Evolutionary conservation across 148 eudicot genomes (phyloP), one percentile per base, ranked within the genome.

Genomic region (Rhododendron kiyosumense): DNA sequence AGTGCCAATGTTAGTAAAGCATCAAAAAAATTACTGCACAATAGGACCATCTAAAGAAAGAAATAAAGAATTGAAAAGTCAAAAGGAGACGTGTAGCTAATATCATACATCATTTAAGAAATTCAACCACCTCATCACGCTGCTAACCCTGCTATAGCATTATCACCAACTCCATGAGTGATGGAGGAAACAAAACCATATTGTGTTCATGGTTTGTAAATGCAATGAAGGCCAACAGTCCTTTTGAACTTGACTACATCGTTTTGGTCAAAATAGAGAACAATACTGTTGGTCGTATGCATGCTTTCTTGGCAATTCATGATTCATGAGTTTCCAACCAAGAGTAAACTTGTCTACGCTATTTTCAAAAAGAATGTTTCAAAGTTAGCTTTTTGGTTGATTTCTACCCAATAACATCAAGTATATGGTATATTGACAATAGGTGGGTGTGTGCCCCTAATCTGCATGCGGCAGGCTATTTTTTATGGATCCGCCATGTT

Each of bases 111-210:
- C 38, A 18, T 34, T 54, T 54, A 71, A 79, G 73, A 52, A 67
- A 81, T 81, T 45, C 87, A 46, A 86, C 65, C 78, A 80, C 38
- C 83, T 79, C 28, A 34, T 49, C 84, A 78, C 0, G 30, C 54
- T 43, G 51, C 83, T 26, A 54, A 11, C 43, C 48, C 83, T 51
- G 43, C 41, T 20, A 13, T 13, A 22, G 28, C 32, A 77, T 20
- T 84, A 75, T 79, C 52, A 48, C 84, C 20, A 79, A 28, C 71
- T 69, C 28, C 22, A 30, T 51, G 12, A 57, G 83, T 79, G 26
- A 38, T 84, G 79, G 65, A 80, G 73, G 78, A 49, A 36, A 85
- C 22, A 28, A 49, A 76, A 45, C 41, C 57, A 52, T 30, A 59
- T 3, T 48, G 67, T 30, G 51, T 43, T 57, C 22, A 41, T n/a